Evolutionary conservation across 192 early-diverging fungal species (phyloP), one percentile per base, ranked within the genome.

Genomic region (Rhizoclosmatium sp.): DNA sequence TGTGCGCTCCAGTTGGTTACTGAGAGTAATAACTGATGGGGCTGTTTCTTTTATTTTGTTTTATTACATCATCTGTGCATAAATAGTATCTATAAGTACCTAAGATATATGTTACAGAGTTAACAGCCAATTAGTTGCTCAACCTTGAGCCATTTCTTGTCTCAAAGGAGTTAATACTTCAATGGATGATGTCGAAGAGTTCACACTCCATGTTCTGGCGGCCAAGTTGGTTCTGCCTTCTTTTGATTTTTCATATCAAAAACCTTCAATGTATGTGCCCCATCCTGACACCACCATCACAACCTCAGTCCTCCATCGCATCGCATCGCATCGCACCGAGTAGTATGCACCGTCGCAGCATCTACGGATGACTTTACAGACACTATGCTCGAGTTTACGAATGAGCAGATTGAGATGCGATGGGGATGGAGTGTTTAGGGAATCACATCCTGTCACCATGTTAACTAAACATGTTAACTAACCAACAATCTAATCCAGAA

Each of bases 401-500:
- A 31, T 31, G 31, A 31, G 31, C 31, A 31, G 31, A 0, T 31
- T n/a, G 10, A 56, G 60, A 62, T 62, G 23, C 60, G 66, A 68
- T 68, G 66, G 44, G 66, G 66, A 68, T 68, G 69, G 69, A 56
- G 49, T 46, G 69, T 56, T 71, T 46, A 4, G 31, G 31, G 31
- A 31, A 31, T 31, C 31, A 31, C 31, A 31, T 31, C 31, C 31
- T 31, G 31, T 31, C 31, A 31, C 31, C 31, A 31, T 31, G 31
- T 31, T 31, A 31, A 31, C 31, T 31, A 31, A 31, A 31, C 31
- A 31, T 31, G 31, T 31, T 31, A 31, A 31, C 10, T 23, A 41
- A 42, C 66, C 41, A 46, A 47, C 2, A 23, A 68, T 42, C 66
- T 2, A 9, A 9, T 47, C 7, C 4, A 71, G 48, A 56, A 71